Evolutionary conservation across 75 land plant genomes (phyloP), one percentile per base, ranked within the genome.

Genomic region (Cryptomeria japonica): DNA sequence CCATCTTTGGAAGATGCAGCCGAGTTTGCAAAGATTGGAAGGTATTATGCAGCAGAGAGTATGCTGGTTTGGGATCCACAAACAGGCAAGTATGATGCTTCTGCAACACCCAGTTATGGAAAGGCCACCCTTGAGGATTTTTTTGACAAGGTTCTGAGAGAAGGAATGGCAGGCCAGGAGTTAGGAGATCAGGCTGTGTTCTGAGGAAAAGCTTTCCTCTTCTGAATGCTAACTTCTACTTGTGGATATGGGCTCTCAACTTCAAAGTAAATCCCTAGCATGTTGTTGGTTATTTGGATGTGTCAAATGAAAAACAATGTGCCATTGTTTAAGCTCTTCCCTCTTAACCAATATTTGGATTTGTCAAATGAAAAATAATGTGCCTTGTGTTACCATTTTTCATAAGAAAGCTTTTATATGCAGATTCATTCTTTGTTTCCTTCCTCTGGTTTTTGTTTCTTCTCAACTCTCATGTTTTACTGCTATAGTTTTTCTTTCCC

Each of bases 91-190:
- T 98, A 97, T 80, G 94, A 95, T 91, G 96, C 93, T 15, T 97
- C 96, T 87, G 94, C 95, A 84, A 98, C 99, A 25, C 99, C 99
- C 42, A 98, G 99, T 85, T 98, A 98, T 90, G 99, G 99, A 51
- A 92, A 87, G 73, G 99, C 96, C 83, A 98, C 99, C 3, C 86
- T 98, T 88, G 99, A 98, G 80, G 99, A 92, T 11, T 98, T 98
- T 91, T 98, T 98, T 87, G 91, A 92, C 56, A 94, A 89, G 87
- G 99, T 96, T 64, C 89, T 97, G 22, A 86, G 92, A 61, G 97
- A 98, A 70, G 99, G 99, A 8, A 97, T 98, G 99, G 95, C 95
- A 0, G 99, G 99, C 16, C 99, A 98, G 88, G 99, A 98, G 88
- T 90, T 98, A 56, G 99, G 99, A 3, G 99, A 98, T 88, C 99